Conservation (phyloP, 805 yeast species). For the Metschnikowia vanudenii region DNA sequence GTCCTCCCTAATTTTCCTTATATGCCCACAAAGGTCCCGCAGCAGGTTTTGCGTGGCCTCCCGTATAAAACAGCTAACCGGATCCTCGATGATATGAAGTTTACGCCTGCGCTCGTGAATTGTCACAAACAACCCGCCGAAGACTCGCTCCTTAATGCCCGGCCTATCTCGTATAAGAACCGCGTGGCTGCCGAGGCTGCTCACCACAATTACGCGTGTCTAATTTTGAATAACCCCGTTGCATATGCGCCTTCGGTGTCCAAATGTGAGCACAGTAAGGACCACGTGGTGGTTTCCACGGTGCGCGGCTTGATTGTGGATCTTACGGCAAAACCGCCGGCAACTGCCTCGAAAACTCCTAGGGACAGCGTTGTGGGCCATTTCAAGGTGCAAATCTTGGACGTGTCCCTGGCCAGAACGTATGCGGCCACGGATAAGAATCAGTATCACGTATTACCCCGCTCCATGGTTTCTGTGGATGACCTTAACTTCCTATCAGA, state of each 20-base stretch:
- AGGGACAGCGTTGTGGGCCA: conserved; percentile 19
- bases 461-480: conserved; percentile 25
- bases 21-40: conserved; percentile 16
- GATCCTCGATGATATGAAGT: conserved; percentile 57
- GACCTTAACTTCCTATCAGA: conserved; percentile 25
- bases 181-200: conserved; percentile 17
- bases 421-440: conserved; percentile 27
- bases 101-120: conserved; percentile 19
- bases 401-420: conserved; percentile 10
- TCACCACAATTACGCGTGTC: conserved; percentile 18
- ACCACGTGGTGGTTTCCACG: conserved; percentile 21
- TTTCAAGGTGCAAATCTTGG: conserved; percentile 31
- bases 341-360: no score
- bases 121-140: conserved; percentile 3
- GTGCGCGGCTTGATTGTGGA: conserved; percentile 35
- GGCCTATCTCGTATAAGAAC: conserved; percentile 39
- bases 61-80: conserved; percentile 67
- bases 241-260: conserved; percentile 34
- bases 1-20: conserved; percentile 13
- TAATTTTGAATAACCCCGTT: conserved; percentile 37
- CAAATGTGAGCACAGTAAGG: conserved; percentile 17
- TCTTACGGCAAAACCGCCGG: background rate
- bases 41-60: conserved; percentile 13
- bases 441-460: conserved; percentile 35
- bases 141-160: conserved; percentile 25